Conservation (phyloP, 345 rosid genomes). For the Lepidium sativum region DNA sequence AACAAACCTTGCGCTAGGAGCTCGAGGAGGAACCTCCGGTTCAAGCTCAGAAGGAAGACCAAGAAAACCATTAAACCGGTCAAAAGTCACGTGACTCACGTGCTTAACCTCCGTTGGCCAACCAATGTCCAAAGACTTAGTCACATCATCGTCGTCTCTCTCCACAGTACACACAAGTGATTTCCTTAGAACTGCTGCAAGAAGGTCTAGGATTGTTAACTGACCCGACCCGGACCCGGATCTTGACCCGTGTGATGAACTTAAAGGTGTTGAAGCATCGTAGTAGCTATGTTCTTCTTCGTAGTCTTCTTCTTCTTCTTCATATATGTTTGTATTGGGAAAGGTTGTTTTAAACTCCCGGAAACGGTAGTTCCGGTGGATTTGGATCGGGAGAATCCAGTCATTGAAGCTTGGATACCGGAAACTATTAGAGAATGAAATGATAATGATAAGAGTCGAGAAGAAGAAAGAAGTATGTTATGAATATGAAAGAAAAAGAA, state of each 20-base stretch:
- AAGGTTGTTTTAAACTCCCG: constrained; percentile 1
- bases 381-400: constrained; percentile 66
- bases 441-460: too few relatives aligned
- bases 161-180: constrained; percentile 69
- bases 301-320: constrained; percentile 23
- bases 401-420: constrained; percentile 30
- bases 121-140: constrained; percentile 57
- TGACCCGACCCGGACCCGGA: constrained; percentile 37
- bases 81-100: constrained; percentile 87
- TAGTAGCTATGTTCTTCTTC: constrained; percentile 25
- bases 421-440: constrained; percentile 6
- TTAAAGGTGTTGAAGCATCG: constrained; percentile 40
- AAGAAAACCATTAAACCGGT: constrained; percentile 81
- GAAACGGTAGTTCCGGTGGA: constrained; percentile 44
- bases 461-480: constrained; percentile 9
- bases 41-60: constrained; percentile 85
- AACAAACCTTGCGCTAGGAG: constrained; percentile 80
- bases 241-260: constrained; percentile 36
- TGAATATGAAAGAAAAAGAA: constrained; percentile 9
- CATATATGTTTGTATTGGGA: constrained; percentile 20
- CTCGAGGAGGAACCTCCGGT: constrained; percentile 61
- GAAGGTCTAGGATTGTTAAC: constrained; percentile 44
- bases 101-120: constrained; percentile 83
- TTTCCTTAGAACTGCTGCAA: constrained; percentile 72
- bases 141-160: constrained; percentile 40